A percentile compares a stretch with the other conserved stretches of the same genome.
phyloP scores from a whole-genome alignment of 768 basidiomycete species.

The Agaricus sinodeliciosus region DNA sequence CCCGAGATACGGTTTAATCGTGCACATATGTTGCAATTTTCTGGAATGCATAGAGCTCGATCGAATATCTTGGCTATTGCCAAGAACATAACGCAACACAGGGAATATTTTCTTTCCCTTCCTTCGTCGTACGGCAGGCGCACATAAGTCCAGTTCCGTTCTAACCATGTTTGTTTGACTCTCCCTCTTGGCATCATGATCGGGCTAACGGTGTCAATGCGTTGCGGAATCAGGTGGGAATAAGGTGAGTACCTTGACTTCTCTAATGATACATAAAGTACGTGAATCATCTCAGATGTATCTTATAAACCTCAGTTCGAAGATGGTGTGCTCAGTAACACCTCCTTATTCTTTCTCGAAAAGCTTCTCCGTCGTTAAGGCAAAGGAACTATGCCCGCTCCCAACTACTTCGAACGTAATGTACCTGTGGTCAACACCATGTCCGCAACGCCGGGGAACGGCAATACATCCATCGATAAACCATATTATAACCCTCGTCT shows the following conservation, averaged over 20 bases:
- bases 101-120: too few relatives aligned
- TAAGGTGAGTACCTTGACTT: background rate
- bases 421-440: background rate
- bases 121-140: too few relatives aligned
- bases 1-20: too few relatives aligned
- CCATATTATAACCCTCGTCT: conserved; percentile 62
- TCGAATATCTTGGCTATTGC: too few relatives aligned
- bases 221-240: conserved; percentile 5
- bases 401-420: conserved; percentile 8
- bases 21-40: too few relatives aligned
- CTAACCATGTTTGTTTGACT: too few relatives aligned
- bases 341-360: background rate
- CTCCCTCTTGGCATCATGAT: background rate
- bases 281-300: background rate
- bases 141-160: too few relatives aligned
- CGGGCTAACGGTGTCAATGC: background rate
- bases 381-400: conserved; percentile 5
- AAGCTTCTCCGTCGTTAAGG: background rate
- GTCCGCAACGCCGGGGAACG: background rate
- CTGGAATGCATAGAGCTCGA: too few relatives aligned
- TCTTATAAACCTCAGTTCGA: conserved; percentile 5
- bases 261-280: background rate
- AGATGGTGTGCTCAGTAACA: background rate
- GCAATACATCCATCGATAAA: background rate
- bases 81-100: too few relatives aligned